A percentile compares a stretch with the other conserved stretches of the same genome.
Evolutionary conservation across 2,329 filamentous ascomycete species (phyloP).

Genomic region (Colletotrichum cereale): DNA sequence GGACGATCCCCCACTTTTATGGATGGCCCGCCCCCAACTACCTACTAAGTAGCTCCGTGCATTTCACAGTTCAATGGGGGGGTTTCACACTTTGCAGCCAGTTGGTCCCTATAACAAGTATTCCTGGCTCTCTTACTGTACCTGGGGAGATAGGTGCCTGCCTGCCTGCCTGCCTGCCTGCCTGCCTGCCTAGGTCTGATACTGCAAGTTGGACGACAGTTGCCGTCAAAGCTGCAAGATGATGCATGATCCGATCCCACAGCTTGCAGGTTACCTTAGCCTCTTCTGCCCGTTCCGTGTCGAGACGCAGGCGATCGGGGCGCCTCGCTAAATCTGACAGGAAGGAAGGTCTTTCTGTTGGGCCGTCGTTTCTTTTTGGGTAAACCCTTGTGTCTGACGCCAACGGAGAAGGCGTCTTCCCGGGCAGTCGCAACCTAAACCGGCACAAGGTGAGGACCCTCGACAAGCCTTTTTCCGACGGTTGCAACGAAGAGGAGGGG

Average conservation of each 20-base stretch:
- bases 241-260: not conserved
- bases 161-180: too few relatives aligned
- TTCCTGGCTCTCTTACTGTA: too few relatives aligned
- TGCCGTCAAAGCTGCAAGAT: not conserved
- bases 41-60: not conserved
- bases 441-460: not conserved
- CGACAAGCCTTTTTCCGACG: not conserved
- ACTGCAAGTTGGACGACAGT: not conserved
- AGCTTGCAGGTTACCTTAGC: not conserved
- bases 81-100: too few relatives aligned
- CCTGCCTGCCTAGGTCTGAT: not conserved
- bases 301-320: not conserved
- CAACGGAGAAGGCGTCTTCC: not conserved
- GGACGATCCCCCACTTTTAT: not conserved
- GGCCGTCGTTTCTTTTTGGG: not conserved
- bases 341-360: not conserved
- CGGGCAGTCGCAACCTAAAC: not conserved
- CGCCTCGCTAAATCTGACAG: constrained; percentile 3
- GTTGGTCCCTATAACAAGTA: too few relatives aligned
- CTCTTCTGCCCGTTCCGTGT: constrained; percentile 5
- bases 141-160: too few relatives aligned
- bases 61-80: not conserved
- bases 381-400: not conserved
- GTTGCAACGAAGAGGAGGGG: not conserved
- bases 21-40: not conserved